phyloP scores from a whole-genome alignment of 768 basidiomycete species.

The Paxillus involutus region DNA sequence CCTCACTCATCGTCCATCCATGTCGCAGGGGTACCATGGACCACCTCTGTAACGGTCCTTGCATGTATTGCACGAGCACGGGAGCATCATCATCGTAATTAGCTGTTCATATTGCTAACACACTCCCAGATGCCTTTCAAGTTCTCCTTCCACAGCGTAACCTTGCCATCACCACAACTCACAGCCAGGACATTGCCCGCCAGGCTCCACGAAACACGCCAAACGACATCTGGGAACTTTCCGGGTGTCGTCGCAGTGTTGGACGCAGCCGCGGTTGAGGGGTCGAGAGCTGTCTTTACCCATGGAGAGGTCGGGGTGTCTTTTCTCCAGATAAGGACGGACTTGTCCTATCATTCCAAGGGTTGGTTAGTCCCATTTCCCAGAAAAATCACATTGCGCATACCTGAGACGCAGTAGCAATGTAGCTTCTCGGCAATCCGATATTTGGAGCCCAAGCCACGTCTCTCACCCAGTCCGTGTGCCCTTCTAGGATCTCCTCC shows the following conservation, averaged over 20 bases:
- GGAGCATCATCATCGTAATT: slow-evolving; percentile 11
- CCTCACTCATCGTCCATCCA: no score
- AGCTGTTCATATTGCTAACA: slow-evolving; percentile 92
- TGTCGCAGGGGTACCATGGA: no score
- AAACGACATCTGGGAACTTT: slow-evolving; percentile 96
- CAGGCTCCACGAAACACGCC: slow-evolving; percentile 98
- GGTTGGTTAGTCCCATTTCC: not conserved
- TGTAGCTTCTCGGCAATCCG: slow-evolving; percentile 90
- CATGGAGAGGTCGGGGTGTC: slow-evolving; percentile 72
- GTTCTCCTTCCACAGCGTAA: slow-evolving; percentile 98
- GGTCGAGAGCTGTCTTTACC: slow-evolving; percentile 80
- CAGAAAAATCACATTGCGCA: slow-evolving; percentile 8
- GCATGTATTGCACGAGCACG: no score
- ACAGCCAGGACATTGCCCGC: slow-evolving; percentile 96
- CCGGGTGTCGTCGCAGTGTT: slow-evolving; percentile 51
- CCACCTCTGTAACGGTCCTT: no score
- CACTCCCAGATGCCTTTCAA: slow-evolving; percentile 95
- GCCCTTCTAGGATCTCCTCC: slow-evolving; percentile 88
- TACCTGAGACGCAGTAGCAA: slow-evolving; percentile 92
- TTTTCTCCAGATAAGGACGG: slow-evolving; percentile 90
- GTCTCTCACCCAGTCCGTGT: slow-evolving; percentile 97
- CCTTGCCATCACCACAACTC: slow-evolving; percentile 96
- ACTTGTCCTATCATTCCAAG: slow-evolving; percentile 56
- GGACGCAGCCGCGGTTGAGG: slow-evolving; percentile 49
- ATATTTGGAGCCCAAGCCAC: slow-evolving; percentile 99